Percentiles rank a stretch among this genome's conserved stretches.
phyloP scores from a whole-genome alignment of 2,329 filamentous ascomycete genomes.

The Calonectria pauciramosa region DNA sequence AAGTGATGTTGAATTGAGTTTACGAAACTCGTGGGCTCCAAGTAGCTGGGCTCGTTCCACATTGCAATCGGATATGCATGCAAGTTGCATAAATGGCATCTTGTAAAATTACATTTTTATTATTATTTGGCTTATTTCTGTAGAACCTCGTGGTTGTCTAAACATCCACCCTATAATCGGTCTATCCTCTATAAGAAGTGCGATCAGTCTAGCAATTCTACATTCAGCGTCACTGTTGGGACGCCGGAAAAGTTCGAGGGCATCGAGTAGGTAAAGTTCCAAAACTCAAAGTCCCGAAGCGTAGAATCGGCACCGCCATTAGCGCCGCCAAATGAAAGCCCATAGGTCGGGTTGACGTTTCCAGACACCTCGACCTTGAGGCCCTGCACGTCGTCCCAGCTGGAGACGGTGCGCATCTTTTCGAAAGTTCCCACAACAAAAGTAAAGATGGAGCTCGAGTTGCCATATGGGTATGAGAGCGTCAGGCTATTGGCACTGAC shows the following conservation, averaged over 20 bases:
- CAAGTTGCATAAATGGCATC: not conserved
- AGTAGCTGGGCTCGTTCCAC: not conserved
- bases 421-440: constrained; percentile 63
- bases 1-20: not conserved
- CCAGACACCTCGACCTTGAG: constrained; percentile 60
- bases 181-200: not conserved
- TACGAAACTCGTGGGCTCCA: not conserved
- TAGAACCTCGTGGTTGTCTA: not conserved
- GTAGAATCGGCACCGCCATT: constrained; percentile 50
- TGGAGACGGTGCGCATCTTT: constrained; percentile 57
- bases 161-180: not conserved
- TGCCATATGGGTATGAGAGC: constrained; percentile 68
- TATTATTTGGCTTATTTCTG: not conserved
- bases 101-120: not conserved
- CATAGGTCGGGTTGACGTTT: constrained; percentile 56
- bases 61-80: not conserved
- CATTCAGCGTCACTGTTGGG: not conserved
- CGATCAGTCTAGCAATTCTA: not conserved
- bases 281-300: constrained; percentile 59
- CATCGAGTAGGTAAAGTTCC: constrained; percentile 61
- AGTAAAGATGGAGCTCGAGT: constrained; percentile 62
- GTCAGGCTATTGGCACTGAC: constrained; percentile 51
- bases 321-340: constrained; percentile 58
- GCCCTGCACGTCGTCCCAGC: constrained; percentile 64
- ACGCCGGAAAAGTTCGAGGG: constrained; percentile 35